Base-by-base conservation (phyloP, 192 early-diverging fungal genomes). In the Helicostylum pulchrum region DNA sequence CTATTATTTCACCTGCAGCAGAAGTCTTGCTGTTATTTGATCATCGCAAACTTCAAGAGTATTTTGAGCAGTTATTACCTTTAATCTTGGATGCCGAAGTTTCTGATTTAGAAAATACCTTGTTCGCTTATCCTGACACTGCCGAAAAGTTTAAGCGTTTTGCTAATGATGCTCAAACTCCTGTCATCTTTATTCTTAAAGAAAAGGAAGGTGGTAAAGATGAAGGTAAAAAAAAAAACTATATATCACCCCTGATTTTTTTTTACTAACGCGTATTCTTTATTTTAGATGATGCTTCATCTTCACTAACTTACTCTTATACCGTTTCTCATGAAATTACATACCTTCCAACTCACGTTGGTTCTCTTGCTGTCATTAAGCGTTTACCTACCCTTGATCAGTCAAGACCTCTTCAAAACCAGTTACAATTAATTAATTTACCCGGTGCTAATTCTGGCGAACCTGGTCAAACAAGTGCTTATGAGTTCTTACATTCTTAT, bases 351-450 rank as follows among this genome's bases (percentile, higher is more conserved):
- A 83, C 81, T 49, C 87, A 92, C 70, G 85, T 84, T 32, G 89
- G 86, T 11, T 91, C 88, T 30, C 49, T 94, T 26, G 90, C 86
- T 39, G 62, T 94, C 64, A 92, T 94, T 76, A 94, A 94, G 69
- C 87, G 88, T 26, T 68, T 64, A 4, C 71, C 86, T 6, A 85
- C 83, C 23, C 76, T 98, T 32, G 92, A 96, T 66, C 75, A 86
- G 2, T 61, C 82, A 6, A 80, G 87, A 7, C 81, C 91, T 14
- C 53, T 98, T 52, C 83, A 90, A 36, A 67, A 73, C 30, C 96
- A 98, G 77, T 76, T 95, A 62, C 93, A 95, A 73, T 80, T 95
- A 45, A 93, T 96, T 76, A 93, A 92, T 67, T 73, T 99, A 52
- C 96, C 95, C 0, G 95, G 94, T 26, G 74, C 73, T 20, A 73